Evolutionary conservation across 768 basidiomycete genomes (phyloP).

Genomic region (Trametes coccinea): DNA sequence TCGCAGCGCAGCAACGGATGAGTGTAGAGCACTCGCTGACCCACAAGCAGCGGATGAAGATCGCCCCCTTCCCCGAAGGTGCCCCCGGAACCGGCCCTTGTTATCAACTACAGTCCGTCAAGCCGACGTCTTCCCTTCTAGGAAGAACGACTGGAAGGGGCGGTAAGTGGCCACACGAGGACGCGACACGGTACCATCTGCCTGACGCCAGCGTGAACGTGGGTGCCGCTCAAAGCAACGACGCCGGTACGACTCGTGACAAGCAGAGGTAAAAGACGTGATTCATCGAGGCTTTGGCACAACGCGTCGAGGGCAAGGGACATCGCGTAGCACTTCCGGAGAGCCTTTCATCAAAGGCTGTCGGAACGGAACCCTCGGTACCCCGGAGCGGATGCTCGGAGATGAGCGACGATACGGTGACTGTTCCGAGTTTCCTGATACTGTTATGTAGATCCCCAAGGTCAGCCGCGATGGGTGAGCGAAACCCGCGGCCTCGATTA

Average conservation of each 20-base stretch:
- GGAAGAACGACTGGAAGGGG: background rate
- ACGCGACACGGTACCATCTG: background rate
- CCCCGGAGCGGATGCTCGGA: slow-evolving; percentile 16
- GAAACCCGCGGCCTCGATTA: too few relatives aligned
- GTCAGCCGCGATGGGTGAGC: background rate
- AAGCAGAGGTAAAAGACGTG: background rate
- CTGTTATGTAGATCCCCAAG: background rate
- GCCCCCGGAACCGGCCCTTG: background rate
- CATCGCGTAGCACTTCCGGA: background rate
- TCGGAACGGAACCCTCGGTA: slow-evolving; percentile 19
- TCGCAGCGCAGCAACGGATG: background rate
- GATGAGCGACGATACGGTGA: slow-evolving; percentile 5
- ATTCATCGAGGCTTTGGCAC: slow-evolving; percentile 1
- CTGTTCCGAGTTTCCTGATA: background rate
- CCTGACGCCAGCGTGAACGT: slow-evolving; percentile 6
- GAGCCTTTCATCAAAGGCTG: background rate
- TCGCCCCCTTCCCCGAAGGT: background rate
- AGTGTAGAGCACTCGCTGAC: too few relatives aligned
- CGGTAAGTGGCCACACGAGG: too few relatives aligned
- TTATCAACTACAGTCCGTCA: background rate
- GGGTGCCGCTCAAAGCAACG: slow-evolving; percentile 1
- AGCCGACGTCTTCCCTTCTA: slow-evolving; percentile 10
- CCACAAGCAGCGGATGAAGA: background rate
- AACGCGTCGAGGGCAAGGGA: slow-evolving; percentile 11
- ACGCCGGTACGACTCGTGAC: background rate